Conservation (phyloP, 352 stramenopile species). For the Phytophthora rubi region DNA sequence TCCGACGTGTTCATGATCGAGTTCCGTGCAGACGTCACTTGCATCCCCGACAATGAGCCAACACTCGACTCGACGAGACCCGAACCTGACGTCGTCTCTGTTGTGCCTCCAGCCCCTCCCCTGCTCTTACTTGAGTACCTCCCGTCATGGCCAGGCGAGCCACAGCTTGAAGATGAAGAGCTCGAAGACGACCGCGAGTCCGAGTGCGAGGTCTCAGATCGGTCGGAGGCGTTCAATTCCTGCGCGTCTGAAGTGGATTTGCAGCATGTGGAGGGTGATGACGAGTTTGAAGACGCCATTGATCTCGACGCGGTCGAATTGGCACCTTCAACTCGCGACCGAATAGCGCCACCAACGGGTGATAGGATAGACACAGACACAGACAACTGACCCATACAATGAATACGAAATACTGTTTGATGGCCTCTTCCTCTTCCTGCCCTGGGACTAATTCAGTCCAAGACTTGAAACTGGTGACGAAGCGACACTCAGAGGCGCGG, state of each 20-base stretch:
- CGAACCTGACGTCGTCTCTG: background rate
- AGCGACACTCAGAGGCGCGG: conserved; percentile 10
- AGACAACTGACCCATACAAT: background rate
- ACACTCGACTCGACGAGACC: background rate
- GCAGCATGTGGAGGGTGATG: conserved; percentile 4
- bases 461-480: conserved; percentile 22
- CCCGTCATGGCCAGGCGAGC: conserved; percentile 5
- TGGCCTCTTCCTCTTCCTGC: too few species aligned
- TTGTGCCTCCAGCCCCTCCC: background rate
- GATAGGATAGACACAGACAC: conserved; percentile 4
- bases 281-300: conserved; percentile 32
- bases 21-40: background rate
- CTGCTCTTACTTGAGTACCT: conserved; percentile 28
- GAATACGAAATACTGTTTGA: background rate
- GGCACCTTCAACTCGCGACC: background rate
- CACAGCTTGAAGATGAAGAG: background rate
- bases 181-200: conserved; percentile 18
- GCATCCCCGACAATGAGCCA: background rate
- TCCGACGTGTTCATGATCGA: conserved; percentile 4
- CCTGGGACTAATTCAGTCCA: conserved; percentile 20
- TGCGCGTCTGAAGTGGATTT: conserved; percentile 28
- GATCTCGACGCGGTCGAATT: background rate
- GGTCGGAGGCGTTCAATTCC: conserved; percentile 31
- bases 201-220: conserved; percentile 22
- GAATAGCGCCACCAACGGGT: background rate